These are phyloP conservation scores for Mrakia frigida DNA, from an alignment of 768 basidiomycete genomes.

Conservation along the genomic window DNA sequence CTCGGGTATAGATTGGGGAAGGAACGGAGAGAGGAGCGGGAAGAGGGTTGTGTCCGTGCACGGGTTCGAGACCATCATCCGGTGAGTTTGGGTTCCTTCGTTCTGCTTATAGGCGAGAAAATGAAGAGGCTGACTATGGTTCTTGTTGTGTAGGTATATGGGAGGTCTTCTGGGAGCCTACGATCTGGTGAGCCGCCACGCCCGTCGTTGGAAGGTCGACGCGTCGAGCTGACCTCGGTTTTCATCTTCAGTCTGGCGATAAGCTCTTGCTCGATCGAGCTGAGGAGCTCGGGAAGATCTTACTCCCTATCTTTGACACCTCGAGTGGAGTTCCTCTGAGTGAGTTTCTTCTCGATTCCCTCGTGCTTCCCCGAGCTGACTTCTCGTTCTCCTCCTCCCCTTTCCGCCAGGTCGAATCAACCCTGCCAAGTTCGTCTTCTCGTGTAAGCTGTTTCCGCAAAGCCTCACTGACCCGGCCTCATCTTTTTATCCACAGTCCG, in stretches of 20 bases:
- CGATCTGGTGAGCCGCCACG: constrained; percentile 35
- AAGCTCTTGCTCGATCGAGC: constrained; percentile 46
- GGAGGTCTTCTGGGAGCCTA: constrained; percentile 29
- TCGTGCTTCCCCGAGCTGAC: background rate
- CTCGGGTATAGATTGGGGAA: constrained; percentile 24
- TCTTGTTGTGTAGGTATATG: constrained; percentile 8
- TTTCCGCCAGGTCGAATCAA: background rate
- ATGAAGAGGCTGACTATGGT: background rate
- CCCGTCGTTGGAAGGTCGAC: background rate
- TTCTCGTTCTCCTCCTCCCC: background rate
- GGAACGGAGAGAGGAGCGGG: constrained; percentile 9
- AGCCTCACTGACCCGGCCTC: too few relatives aligned
- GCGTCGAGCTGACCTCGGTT: background rate
- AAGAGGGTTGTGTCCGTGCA: constrained; percentile 33
- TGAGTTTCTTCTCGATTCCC: background rate
- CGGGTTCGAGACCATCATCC: constrained; percentile 48
- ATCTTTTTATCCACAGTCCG: background rate
- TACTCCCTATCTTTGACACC: constrained; percentile 26
- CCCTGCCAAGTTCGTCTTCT: background rate
- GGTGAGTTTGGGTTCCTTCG: constrained; percentile 26
- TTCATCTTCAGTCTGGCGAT: constrained; percentile 39
- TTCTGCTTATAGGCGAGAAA: background rate
- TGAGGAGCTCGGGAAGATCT: constrained; percentile 33
- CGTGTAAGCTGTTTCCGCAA: too few relatives aligned
- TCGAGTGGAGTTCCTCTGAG: constrained; percentile 21